Base-by-base conservation (phyloP, 2,329 filamentous ascomycete species). In the Conoideocrella luteorostrata region DNA sequence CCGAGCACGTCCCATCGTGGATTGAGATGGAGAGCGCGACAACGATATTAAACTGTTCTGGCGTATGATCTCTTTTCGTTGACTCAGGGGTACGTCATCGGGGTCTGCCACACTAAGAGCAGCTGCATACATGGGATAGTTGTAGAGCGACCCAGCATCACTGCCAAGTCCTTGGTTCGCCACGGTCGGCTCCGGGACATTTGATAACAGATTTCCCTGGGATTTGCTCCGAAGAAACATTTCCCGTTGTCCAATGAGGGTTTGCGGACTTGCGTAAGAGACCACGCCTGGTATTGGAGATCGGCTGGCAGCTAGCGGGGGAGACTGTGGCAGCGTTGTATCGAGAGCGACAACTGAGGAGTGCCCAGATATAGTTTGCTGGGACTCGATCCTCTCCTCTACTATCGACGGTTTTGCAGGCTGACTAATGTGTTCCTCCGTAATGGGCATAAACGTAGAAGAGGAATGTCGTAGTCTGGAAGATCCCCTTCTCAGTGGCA, bases 31-130 rank as follows among this genome's bases (percentile, higher is more conserved):
- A 11, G 46, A 34, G 6, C 32, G 41, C 5, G 46, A 52, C 32
- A 58, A 62, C 32, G 52, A 53, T 49, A 65, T 59, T 38, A 68
- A 49, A 53, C 70, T 74, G 49, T 60, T 71, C 33, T 77, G 73
- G 24, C 76, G 77, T 44, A 86, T 78, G 22, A 85, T 61, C 36
- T 77, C 66, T 44, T 74, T 75, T 34, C 86, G 80, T 53, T 85
- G 78, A 33, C 79, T 84, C 15, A 93, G 71, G 0, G 86, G 82
- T 51, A 91, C 71, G 44, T 89, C 78, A 47, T 90, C 86, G 2
- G 73, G 68, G 50, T 78, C 75, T 15, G 67, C 56, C 18, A 38
- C 17, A 17, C 58, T 59, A 7, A 58, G 47, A 44, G 53, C 51
- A 17, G 58, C 49, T 30, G 54, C 47, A 41, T 62, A 58, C 44